A percentile compares a stretch with the other conserved stretches of the same genome.
phyloP scores from a whole-genome alignment of 2,329 filamentous ascomycete genomes.

The Aspergillus calidoustus region DNA sequence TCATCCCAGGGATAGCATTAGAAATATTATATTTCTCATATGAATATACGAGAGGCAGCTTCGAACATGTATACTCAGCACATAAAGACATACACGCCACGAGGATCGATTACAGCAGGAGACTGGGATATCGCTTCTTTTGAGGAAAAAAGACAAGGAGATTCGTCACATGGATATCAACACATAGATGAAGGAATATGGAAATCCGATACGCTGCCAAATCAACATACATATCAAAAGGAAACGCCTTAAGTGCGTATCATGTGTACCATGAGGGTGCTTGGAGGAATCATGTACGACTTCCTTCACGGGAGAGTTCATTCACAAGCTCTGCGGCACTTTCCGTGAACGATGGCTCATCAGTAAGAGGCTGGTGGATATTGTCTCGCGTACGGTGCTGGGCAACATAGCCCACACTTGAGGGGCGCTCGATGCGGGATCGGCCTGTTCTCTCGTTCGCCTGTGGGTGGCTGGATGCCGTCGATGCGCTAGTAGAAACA shows the following conservation, averaged over 20 bases:
- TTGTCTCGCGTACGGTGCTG: constrained; percentile 55
- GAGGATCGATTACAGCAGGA: neutral
- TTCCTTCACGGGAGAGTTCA: constrained; percentile 28
- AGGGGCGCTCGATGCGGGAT: constrained; percentile 43
- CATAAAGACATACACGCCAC: neutral
- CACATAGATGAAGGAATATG: constrained; percentile 15
- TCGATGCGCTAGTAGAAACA: constrained; percentile 43
- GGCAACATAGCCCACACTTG: constrained; percentile 56
- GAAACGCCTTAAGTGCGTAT: constrained; percentile 11
- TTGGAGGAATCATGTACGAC: constrained; percentile 8
- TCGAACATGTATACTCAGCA: constrained; percentile 22
- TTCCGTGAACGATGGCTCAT: constrained; percentile 43
- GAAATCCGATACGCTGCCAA: constrained; percentile 14
- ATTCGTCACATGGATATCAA: constrained; percentile 27
- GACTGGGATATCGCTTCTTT: constrained; percentile 19
- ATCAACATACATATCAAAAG: constrained; percentile 14
- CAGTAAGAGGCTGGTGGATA: constrained; percentile 49
- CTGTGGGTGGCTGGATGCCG: constrained; percentile 41
- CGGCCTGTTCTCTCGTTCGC: constrained; percentile 31
- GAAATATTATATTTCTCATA: constrained; percentile 20
- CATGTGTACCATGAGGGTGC: constrained; percentile 8
- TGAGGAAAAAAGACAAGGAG: constrained; percentile 23
- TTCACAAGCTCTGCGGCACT: constrained; percentile 52
- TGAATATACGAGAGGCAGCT: constrained; percentile 25
- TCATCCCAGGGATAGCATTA: neutral